These are phyloP conservation scores for Syzygium aqueum DNA, from an alignment of 345 rosid genomes.

Conservation along the genomic window DNA sequence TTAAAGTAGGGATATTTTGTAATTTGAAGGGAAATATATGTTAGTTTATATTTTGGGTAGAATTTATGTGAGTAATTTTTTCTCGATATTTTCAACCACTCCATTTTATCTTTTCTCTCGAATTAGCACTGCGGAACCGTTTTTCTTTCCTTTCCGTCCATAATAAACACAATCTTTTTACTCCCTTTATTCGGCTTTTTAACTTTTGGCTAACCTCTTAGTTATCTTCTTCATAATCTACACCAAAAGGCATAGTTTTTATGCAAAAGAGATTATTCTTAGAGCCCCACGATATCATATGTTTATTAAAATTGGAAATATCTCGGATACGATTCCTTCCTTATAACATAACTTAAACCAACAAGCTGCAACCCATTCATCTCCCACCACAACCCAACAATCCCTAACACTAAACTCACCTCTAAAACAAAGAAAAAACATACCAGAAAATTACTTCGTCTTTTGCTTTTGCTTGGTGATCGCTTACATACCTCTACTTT, in stretches of 20 bases:
- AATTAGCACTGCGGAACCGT: not conserved
- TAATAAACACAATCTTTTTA: not conserved
- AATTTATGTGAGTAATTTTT: not conserved
- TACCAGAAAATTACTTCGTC: not conserved
- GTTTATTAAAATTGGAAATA: not conserved
- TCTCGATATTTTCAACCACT: not conserved
- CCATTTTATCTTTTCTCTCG: not conserved
- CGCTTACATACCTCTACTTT: not conserved
- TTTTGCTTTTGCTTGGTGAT: not conserved
- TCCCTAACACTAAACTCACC: not conserved
- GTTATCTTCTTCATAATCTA: not conserved
- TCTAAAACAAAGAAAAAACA: not conserved
- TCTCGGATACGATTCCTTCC: not conserved
- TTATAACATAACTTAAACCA: not conserved
- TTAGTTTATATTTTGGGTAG: not conserved
- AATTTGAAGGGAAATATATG: not conserved
- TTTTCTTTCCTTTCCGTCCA: not conserved
- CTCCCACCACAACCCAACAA: no score
- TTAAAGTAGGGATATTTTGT: not conserved
- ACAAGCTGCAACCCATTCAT: rapidly evolving
- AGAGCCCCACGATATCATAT: not conserved
- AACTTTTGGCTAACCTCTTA: not conserved
- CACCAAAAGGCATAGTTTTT: not conserved
- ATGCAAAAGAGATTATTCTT: not conserved
- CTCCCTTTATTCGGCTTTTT: not conserved